Evolutionary conservation across 768 basidiomycete species (phyloP).

Genomic region (Lactarius quietus): DNA sequence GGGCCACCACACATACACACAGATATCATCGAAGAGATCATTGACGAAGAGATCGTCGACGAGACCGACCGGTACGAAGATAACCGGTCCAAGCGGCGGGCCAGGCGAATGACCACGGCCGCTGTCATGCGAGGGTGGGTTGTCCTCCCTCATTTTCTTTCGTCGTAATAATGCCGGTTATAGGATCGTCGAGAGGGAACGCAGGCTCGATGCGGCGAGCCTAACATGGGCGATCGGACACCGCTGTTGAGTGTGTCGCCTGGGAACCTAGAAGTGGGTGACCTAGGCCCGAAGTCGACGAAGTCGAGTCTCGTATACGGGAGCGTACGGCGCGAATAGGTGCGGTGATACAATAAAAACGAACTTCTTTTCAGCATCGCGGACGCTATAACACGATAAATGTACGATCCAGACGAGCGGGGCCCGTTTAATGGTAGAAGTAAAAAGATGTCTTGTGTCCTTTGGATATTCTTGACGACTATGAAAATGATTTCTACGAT

Average conservation of each 20-base stretch:
- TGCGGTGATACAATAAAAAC: slow-evolving; percentile 46
- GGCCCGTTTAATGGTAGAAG: neutral
- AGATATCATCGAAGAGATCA: slow-evolving; percentile 93
- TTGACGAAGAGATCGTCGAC: slow-evolving; percentile 93
- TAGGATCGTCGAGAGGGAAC: slow-evolving; percentile 57
- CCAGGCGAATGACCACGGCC: slow-evolving; percentile 66
- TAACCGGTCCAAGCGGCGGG: slow-evolving; percentile 74
- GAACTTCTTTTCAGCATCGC: slow-evolving; percentile 32
- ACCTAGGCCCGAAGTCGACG: neutral
- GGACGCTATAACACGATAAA: neutral
- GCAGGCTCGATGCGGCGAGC: slow-evolving; percentile 23
- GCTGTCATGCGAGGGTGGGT: slow-evolving; percentile 75
- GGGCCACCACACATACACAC: neutral
- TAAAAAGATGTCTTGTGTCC: neutral
- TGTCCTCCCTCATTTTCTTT: neutral
- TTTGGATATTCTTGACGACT: neutral
- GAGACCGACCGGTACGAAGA: slow-evolving; percentile 91
- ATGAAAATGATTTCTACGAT: neutral
- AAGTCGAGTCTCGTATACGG: neutral
- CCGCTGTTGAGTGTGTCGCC: slow-evolving; percentile 17
- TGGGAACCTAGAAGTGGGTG: neutral
- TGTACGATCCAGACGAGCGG: neutral
- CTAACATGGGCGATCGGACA: slow-evolving; percentile 13
- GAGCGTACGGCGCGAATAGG: slow-evolving; percentile 6
- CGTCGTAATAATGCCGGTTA: neutral